A percentile compares a stretch with the other conserved stretches of the same genome.
These are phyloP conservation scores for Metarhizium guizhouense DNA, from an alignment of 2,329 filamentous ascomycete genomes.

Conservation along the genomic window DNA sequence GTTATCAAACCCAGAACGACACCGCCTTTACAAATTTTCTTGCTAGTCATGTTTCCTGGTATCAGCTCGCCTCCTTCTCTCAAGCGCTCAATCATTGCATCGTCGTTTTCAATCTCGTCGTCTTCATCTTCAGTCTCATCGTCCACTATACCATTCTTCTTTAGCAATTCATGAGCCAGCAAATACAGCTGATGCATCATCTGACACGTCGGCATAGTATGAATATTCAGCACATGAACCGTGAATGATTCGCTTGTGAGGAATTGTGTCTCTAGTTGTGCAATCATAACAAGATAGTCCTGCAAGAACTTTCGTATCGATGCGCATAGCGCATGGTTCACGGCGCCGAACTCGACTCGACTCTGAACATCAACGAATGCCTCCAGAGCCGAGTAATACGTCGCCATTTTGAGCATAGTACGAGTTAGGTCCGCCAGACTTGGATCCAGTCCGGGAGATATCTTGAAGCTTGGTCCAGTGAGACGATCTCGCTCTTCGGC, in stretches of 20 bases:
- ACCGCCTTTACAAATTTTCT: conserved; percentile 95
- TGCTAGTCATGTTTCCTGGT: conserved; percentile 68
- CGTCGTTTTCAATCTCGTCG: conserved; percentile 69
- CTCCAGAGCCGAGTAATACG: conserved; percentile 84
- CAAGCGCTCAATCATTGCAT: conserved; percentile 85
- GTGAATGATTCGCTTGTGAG: conserved; percentile 85
- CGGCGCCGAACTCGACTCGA: conserved; percentile 82
- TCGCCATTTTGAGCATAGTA: conserved; percentile 90
- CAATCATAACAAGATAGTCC: conserved; percentile 87
- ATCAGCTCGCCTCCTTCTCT: conserved; percentile 77
- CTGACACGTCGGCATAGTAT: conserved; percentile 81
- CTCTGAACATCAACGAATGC: conserved; percentile 93
- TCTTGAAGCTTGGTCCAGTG: conserved; percentile 70
- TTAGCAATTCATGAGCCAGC: conserved; percentile 77
- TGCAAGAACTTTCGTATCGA: conserved; percentile 85
- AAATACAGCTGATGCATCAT: conserved; percentile 87
- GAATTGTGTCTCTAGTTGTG: conserved; percentile 88
- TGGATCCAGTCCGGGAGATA: conserved; percentile 78
- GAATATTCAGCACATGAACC: conserved; percentile 84
- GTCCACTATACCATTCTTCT: conserved; percentile 79
- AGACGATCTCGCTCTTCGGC: conserved; percentile 78
- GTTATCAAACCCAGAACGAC: conserved; percentile 86
- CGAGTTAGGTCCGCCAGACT: conserved; percentile 79
- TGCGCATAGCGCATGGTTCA: conserved; percentile 95
- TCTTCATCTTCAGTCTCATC: conserved; percentile 66